phyloP scores from a whole-genome alignment of 495 filamentous ascomycete species.

The Astrothelium macrocarpum region DNA sequence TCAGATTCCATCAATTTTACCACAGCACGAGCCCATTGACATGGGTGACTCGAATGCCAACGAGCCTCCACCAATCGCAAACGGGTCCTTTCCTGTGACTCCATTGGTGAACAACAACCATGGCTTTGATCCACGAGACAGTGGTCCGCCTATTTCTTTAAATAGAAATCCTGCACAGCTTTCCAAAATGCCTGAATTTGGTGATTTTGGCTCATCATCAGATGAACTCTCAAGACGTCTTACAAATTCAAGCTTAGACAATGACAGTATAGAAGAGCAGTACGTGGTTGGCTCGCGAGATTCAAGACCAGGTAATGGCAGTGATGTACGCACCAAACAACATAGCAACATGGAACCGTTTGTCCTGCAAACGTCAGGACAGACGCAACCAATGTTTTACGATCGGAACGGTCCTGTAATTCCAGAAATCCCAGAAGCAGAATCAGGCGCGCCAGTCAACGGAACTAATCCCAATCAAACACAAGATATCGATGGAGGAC shows the following conservation, averaged over 20 bases:
- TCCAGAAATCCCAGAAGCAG: conserved; percentile 6
- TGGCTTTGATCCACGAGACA: background rate
- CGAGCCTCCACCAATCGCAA: conserved; percentile 35
- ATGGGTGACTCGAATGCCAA: background rate
- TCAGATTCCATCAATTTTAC: too few species aligned
- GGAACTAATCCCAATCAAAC: conserved; percentile 10
- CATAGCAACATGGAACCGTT: background rate
- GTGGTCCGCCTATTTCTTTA: background rate
- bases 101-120: background rate
- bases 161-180: background rate
- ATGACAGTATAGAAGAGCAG: background rate
- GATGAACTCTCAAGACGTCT: background rate
- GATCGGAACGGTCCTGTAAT: background rate
- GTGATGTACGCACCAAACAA: background rate
- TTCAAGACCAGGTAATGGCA: background rate
- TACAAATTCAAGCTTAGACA: background rate
- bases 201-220: background rate
- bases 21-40: conserved; percentile 11
- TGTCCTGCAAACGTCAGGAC: background rate
- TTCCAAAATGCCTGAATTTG: background rate
- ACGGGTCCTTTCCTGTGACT: conserved; percentile 31
- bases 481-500: conserved; percentile 8
- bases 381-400: background rate
- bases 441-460: conserved; percentile 2
- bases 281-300: background rate